Evolutionary conservation across 495 filamentous ascomycete species (phyloP).

Genomic region (Xylaria grammica): DNA sequence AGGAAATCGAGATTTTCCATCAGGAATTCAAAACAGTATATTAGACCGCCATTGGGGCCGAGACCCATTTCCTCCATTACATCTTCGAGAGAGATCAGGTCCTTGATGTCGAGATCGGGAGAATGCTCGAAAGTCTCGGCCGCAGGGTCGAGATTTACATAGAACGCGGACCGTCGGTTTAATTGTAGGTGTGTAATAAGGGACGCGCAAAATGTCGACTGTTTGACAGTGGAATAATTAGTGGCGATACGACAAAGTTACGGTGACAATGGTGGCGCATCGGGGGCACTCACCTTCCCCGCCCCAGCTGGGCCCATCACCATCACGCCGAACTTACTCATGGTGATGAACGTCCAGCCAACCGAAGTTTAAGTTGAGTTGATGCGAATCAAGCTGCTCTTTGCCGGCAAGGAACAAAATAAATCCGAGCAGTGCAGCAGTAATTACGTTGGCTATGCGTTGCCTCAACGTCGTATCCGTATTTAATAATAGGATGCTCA

Average conservation of each 20-base stretch:
- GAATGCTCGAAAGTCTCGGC: constrained; percentile 90
- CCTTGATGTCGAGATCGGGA: constrained; percentile 95
- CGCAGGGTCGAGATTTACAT: constrained; percentile 97
- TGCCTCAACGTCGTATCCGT: neutral
- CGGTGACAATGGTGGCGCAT: constrained; percentile 1
- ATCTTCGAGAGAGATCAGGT: constrained; percentile 93
- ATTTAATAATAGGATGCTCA: neutral
- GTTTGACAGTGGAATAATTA: neutral
- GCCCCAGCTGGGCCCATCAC: constrained; percentile 93
- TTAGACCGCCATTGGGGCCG: constrained; percentile 93
- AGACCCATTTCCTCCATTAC: constrained; percentile 97
- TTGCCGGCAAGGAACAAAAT: neutral
- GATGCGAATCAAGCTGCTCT: neutral
- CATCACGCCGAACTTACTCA: constrained; percentile 95
- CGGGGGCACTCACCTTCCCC: constrained; percentile 66
- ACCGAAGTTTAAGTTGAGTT: neutral
- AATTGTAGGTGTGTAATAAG: constrained; percentile 90
- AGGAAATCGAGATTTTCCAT: constrained; percentile 97
- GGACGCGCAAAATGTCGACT: constrained; percentile 93
- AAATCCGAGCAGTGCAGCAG: neutral
- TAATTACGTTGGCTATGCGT: neutral
- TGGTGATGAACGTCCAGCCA: constrained; percentile 40
- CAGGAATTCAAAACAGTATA: constrained; percentile 97
- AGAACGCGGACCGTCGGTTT: constrained; percentile 86
- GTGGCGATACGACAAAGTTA: neutral